A percentile compares a stretch with the other conserved stretches of the same genome.
phyloP scores from a whole-genome alignment of 768 basidiomycete species.

The Boletus patriciae region DNA sequence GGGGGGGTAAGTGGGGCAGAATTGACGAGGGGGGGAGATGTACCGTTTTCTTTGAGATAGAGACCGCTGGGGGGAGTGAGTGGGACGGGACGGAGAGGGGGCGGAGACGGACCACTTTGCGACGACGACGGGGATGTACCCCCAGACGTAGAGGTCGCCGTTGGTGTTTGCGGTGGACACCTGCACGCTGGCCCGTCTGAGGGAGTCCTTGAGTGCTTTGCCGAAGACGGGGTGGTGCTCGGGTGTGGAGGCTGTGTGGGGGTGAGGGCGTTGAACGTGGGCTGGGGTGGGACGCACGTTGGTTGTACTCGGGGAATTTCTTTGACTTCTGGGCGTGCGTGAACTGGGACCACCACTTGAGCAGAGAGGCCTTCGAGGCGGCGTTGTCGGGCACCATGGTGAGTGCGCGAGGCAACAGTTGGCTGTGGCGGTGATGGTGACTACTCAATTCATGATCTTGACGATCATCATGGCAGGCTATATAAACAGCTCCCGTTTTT shows the following conservation, averaged over 20 bases:
- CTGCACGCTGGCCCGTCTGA: slow-evolving; percentile 87
- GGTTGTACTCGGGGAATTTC: slow-evolving; percentile 48
- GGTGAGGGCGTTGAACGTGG: background rate
- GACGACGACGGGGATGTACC: slow-evolving; percentile 94
- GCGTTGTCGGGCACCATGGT: slow-evolving; percentile 33
- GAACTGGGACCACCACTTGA: slow-evolving; percentile 84
- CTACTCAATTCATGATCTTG: too few species aligned
- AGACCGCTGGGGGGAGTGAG: slow-evolving; percentile 59
- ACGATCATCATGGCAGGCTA: too few species aligned
- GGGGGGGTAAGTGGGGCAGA: background rate
- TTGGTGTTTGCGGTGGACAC: slow-evolving; percentile 85
- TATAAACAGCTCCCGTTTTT: too few species aligned
- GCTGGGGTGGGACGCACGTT: slow-evolving; percentile 13
- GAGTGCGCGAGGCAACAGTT: background rate
- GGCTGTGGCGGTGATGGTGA: too few species aligned
- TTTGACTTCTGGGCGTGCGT: slow-evolving; percentile 62
- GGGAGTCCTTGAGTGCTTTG: slow-evolving; percentile 77
- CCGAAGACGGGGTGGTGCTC: slow-evolving; percentile 71
- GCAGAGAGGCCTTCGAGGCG: slow-evolving; percentile 58
- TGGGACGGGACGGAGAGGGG: background rate
- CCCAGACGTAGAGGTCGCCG: slow-evolving; percentile 87
- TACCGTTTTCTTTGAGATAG: slow-evolving; percentile 93
- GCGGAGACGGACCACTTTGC: slow-evolving; percentile 81
- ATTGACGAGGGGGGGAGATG: slow-evolving; percentile 10
- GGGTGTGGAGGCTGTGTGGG: slow-evolving; percentile 25